Evolutionary conservation across 257 asterid species (phyloP).

Genomic region (Rauvolfia tetraphylla): DNA sequence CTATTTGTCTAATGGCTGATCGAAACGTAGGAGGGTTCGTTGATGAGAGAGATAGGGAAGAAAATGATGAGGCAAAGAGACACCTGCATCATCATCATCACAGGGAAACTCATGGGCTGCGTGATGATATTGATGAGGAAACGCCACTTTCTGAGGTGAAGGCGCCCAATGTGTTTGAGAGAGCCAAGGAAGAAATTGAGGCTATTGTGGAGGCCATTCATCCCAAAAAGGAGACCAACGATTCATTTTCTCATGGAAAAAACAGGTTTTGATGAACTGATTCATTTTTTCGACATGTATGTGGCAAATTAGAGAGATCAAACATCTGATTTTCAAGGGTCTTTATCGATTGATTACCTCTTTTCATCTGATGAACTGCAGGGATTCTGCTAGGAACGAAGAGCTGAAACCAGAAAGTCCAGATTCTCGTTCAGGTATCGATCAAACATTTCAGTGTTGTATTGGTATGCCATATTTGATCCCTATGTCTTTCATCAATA

Average conservation of each 20-base stretch:
- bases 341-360: background rate
- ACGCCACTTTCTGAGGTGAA: conserved; percentile 50
- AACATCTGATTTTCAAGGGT: background rate
- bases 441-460: background rate
- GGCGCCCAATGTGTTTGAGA: conserved; percentile 74
- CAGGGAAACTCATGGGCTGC: conserved; percentile 68
- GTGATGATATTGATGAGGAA: conserved; percentile 52
- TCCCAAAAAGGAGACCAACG: conserved; percentile 41
- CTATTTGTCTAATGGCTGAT: background rate
- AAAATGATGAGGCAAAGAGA: conserved; percentile 31
- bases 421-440: conserved; percentile 41
- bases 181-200: conserved; percentile 79
- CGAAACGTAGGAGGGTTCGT: conserved; percentile 37
- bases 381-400: conserved; percentile 34
- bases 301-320: background rate
- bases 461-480: background rate
- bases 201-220: conserved; percentile 64
- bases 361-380: conserved; percentile 26
- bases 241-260: conserved; percentile 13
- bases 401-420: conserved; percentile 21
- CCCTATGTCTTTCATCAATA: background rate
- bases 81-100: conserved; percentile 31
- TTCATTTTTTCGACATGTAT: background rate
- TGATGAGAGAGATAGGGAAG: conserved; percentile 48
- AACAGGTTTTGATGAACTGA: conserved; percentile 28